A percentile compares a stretch with the other conserved stretches of the same genome.
Conservation (phyloP, 1,284 basidiomycete genomes). For the Tylopilus orsonianus region DNA sequence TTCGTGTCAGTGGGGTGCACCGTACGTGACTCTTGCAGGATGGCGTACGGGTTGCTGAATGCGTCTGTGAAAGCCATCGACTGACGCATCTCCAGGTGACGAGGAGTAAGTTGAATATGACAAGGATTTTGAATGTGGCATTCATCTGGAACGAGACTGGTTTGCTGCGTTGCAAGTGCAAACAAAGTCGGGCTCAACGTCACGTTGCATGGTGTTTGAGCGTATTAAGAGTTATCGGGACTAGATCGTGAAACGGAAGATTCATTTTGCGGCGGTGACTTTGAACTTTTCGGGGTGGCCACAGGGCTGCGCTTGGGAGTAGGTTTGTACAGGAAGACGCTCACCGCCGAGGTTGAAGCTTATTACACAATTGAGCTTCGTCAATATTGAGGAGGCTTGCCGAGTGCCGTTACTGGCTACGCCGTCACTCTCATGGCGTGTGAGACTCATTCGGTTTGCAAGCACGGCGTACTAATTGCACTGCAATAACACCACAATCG, state of each 20-base stretch:
- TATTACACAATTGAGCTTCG: too few species aligned
- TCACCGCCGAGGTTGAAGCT: too few species aligned
- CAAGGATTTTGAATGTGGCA: not conserved
- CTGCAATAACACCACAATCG: not conserved
- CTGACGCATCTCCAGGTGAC: conserved; percentile 7
- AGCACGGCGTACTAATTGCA: not conserved
- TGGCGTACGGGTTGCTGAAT: not conserved
- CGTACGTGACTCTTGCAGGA: too few species aligned
- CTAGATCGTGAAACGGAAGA: not conserved
- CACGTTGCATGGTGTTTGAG: not conserved
- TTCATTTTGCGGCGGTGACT: too few species aligned
- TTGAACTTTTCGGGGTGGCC: too few species aligned
- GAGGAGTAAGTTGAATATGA: conserved; percentile 8
- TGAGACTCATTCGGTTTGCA: too few species aligned
- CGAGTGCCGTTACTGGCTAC: too few species aligned
- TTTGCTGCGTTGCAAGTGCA: not conserved
- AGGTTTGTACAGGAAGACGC: too few species aligned
- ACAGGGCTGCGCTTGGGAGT: too few species aligned
- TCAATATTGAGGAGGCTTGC: too few species aligned
- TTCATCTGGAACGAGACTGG: conserved; percentile 1
- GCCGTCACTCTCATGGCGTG: too few species aligned
- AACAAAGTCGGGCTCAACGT: not conserved
- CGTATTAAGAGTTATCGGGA: too few species aligned
- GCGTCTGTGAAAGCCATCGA: not conserved
- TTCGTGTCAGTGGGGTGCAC: not conserved